A percentile compares a stretch with the other conserved stretches of the same genome.
Conservation (phyloP, 179 eudicot genomes). For the Carnegiea gigantea region DNA sequence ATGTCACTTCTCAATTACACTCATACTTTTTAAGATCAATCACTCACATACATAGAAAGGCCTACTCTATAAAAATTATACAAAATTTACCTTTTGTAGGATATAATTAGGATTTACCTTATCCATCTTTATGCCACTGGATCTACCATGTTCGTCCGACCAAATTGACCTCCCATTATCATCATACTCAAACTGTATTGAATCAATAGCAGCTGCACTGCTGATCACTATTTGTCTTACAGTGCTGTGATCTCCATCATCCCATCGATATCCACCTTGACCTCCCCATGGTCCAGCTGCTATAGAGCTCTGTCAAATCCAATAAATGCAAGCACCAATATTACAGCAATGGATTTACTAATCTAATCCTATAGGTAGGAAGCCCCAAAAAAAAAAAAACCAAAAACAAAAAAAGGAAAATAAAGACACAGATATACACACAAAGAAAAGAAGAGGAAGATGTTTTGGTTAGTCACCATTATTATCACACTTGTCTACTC, state of each 20-base stretch:
- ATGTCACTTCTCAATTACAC: background rate
- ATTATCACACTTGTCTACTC: background rate
- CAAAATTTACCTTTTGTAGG: background rate
- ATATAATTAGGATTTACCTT: slow-evolving; percentile 21
- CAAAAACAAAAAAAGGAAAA: background rate
- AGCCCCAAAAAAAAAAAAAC: background rate
- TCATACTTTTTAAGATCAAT: background rate
- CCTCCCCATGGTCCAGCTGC: slow-evolving; percentile 48
- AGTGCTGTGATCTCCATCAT: slow-evolving; percentile 37
- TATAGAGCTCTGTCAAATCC: slow-evolving; percentile 16
- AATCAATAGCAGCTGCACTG: slow-evolving; percentile 32
- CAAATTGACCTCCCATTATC: slow-evolving; percentile 29
- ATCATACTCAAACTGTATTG: slow-evolving; percentile 38
- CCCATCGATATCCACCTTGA: slow-evolving; percentile 37
- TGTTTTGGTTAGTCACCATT: slow-evolving; percentile 17
- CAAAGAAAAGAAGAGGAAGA: background rate
- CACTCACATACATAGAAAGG: background rate
- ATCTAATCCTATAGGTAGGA: background rate
- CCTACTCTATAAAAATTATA: background rate
- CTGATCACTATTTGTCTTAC: slow-evolving; percentile 37
- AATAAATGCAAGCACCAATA: slow-evolving; percentile 2
- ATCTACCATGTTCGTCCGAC: slow-evolving; percentile 37
- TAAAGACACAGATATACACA: background rate
- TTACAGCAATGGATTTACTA: background rate
- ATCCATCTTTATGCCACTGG: slow-evolving; percentile 28